A percentile compares a stretch with the other conserved stretches of the same genome.
Evolutionary conservation across 1,284 basidiomycete genomes (phyloP).

Genomic region (Sporisorium iseilematis-ciliati): DNA sequence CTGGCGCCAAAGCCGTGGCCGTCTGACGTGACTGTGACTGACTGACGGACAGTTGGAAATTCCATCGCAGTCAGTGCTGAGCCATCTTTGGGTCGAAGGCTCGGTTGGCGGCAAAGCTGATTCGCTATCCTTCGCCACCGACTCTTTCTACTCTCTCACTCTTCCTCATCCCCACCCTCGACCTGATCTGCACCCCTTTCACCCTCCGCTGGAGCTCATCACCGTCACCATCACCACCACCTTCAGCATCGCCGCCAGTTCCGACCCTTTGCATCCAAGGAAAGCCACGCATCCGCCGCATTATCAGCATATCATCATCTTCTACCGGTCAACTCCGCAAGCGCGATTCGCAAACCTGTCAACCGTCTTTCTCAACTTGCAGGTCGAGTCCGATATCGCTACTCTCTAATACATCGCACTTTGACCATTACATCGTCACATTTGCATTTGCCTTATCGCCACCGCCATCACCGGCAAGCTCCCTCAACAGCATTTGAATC

Average conservation of each 20-base stretch:
- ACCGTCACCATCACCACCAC: neutral
- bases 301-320: neutral
- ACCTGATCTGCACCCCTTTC: neutral
- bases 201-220: neutral
- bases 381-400: constrained; percentile 38
- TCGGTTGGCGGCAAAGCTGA: constrained; percentile 9
- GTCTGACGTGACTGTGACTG: constrained; percentile 4
- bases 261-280: neutral
- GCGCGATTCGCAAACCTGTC: neutral
- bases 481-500: neutral
- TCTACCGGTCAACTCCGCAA: constrained; percentile 2
- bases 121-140: constrained; percentile 21
- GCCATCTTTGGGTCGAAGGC: neutral
- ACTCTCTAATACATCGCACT: constrained; percentile 11
- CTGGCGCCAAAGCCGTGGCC: constrained; percentile 2
- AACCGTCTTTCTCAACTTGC: constrained; percentile 6
- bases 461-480: neutral
- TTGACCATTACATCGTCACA: neutral
- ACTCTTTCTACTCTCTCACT: neutral
- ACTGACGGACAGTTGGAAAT: neutral
- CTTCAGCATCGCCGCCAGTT: neutral
- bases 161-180: neutral
- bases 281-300: neutral
- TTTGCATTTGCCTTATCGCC: neutral
- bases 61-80: no score